These are phyloP conservation scores for Cladorrhinum samala DNA, from an alignment of 495 filamentous ascomycete species.

Conservation along the genomic window DNA sequence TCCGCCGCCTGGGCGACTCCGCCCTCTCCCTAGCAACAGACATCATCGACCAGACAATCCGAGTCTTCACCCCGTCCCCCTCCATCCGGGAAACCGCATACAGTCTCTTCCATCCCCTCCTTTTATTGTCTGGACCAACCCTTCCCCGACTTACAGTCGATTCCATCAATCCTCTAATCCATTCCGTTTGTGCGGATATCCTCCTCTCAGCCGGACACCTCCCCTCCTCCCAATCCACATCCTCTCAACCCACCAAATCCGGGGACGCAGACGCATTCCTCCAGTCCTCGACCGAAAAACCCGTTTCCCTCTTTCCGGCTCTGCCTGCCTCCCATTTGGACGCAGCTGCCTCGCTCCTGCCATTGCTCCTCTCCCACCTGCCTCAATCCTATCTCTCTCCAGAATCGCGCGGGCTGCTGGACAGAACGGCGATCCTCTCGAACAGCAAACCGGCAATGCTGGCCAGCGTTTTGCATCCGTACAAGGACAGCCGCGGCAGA, in stretches of 20 bases:
- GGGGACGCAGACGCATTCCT: slow-evolving; percentile 8
- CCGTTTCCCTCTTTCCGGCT: slow-evolving; percentile 44
- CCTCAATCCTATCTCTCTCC: slow-evolving; percentile 56
- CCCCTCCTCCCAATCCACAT: slow-evolving; percentile 13
- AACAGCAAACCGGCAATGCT: slow-evolving; percentile 62
- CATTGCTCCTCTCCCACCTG: slow-evolving; percentile 51
- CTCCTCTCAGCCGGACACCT: slow-evolving; percentile 39
- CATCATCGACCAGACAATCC: slow-evolving; percentile 60
- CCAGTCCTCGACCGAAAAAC: slow-evolving; percentile 37
- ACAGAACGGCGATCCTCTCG: slow-evolving; percentile 68
- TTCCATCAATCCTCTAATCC: slow-evolving; percentile 51
- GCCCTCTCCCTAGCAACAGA: slow-evolving; percentile 50
- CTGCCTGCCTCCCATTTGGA: slow-evolving; percentile 17
- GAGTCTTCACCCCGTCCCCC: slow-evolving; percentile 56
- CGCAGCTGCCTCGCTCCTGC: slow-evolving; percentile 57
- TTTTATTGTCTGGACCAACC: slow-evolving; percentile 55
- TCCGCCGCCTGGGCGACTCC: slow-evolving; percentile 47
- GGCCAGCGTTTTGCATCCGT: slow-evolving; percentile 72
- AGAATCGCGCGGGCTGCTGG: slow-evolving; percentile 61
- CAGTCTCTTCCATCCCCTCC: slow-evolving; percentile 45
- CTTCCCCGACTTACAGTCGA: slow-evolving; percentile 56
- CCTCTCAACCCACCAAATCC: neutral
- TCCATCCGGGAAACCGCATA: slow-evolving; percentile 58
- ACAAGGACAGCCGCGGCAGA: slow-evolving; percentile 50
- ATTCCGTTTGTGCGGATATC: slow-evolving; percentile 59